Evolutionary conservation across 2,329 filamentous ascomycete genomes (phyloP).

Genomic region (Chaetothyriales sp.): DNA sequence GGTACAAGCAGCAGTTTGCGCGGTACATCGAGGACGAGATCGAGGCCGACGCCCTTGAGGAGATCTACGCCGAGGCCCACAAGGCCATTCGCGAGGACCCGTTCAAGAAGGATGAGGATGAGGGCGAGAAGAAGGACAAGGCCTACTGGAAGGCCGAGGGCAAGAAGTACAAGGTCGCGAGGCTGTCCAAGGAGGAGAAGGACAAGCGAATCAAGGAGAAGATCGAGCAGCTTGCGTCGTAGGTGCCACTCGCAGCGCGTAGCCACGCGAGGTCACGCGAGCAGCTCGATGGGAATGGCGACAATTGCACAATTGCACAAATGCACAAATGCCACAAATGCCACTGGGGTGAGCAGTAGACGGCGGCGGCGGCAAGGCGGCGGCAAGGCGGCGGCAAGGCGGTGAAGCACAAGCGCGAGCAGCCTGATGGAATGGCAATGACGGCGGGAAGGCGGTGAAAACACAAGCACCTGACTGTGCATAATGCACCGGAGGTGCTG

Average conservation of each 20-base stretch:
- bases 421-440: no score
- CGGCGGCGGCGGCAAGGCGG: no score
- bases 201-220: constrained; percentile 71
- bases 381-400: no score
- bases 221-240: constrained; percentile 61
- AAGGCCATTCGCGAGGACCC: constrained; percentile 94
- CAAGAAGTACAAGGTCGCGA: constrained; percentile 68
- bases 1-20: constrained; percentile 95
- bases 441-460: no score
- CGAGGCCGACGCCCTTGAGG: constrained; percentile 93
- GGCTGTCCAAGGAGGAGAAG: constrained; percentile 75
- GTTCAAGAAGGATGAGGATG: constrained; percentile 74
- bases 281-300: no score
- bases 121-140: constrained; percentile 84
- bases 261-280: not conserved
- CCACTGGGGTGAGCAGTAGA: no score
- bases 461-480: no score
- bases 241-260: constrained; percentile 5
- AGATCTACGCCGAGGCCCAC: constrained; percentile 90
- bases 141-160: constrained; percentile 93
- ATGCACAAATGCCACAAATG: no score
- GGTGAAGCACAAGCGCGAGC: no score
- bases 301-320: no score
- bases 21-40: constrained; percentile 96
- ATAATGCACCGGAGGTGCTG: no score